Percentiles rank a stretch among this genome's conserved stretches.
Conservation (phyloP, 139 green algal species). For the Penium margaritaceum region DNA sequence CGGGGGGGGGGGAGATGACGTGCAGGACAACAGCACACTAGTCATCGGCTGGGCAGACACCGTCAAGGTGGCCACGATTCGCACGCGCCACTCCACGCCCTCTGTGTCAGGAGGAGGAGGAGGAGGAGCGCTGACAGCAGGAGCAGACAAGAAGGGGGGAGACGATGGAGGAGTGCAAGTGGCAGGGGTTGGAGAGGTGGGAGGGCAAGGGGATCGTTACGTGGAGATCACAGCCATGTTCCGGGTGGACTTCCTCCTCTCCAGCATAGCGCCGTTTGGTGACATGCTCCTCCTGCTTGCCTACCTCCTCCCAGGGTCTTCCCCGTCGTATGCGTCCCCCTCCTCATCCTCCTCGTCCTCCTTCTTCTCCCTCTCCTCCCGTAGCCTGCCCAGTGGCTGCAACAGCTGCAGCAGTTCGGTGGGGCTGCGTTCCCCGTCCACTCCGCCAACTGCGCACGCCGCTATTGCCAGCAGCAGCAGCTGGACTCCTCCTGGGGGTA, state of each 20-base stretch:
- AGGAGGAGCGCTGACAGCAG: background rate
- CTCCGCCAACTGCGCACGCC: too few species aligned
- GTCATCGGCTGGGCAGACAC: slow-evolving; percentile 65
- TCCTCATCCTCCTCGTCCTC: background rate
- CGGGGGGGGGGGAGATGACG: background rate
- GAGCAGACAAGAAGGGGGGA: background rate
- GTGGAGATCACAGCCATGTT: background rate
- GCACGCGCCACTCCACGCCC: background rate
- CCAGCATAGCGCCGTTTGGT: background rate
- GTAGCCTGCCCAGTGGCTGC: too few species aligned
- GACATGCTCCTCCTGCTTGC: background rate
- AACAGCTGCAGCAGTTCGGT: too few species aligned
- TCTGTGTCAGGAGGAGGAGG: background rate
- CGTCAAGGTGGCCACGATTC: slow-evolving; percentile 54
- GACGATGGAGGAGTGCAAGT: background rate
- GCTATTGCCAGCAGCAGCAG: too few species aligned
- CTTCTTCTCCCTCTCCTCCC: slow-evolving; percentile 6
- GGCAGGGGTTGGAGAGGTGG: background rate
- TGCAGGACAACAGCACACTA: slow-evolving; percentile 52
- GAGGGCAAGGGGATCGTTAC: background rate
- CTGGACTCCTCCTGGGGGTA: too few species aligned
- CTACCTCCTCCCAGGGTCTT: background rate
- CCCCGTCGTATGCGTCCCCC: background rate
- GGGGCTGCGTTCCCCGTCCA: too few species aligned
- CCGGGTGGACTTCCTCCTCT: background rate